phyloP scores from a whole-genome alignment of 139 green algal species.

The Dunaliella sp. region DNA sequence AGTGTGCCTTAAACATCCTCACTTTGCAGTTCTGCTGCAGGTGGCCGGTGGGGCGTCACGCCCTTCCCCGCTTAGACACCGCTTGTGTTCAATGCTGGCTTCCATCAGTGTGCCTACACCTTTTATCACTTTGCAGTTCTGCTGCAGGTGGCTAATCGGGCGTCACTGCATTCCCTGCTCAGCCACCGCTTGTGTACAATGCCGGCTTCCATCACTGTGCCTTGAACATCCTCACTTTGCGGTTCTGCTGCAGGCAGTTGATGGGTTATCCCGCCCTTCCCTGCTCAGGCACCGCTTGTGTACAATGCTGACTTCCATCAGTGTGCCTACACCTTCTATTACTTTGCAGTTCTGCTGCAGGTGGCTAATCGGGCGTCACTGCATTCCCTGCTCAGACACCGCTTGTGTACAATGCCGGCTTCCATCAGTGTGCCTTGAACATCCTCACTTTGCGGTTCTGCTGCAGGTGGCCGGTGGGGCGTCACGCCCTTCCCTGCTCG shows the following conservation, averaged over 20 bases:
- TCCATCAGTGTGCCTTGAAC: too few species aligned
- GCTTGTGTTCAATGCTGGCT: neutral
- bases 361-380: constrained; percentile 30
- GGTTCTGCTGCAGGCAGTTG: neutral
- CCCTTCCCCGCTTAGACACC: neutral
- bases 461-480: constrained; percentile 59
- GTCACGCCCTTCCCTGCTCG: constrained; percentile 64
- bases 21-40: neutral
- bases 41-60: neutral
- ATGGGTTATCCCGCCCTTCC: neutral
- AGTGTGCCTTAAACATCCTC: too few species aligned
- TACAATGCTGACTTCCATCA: neutral
- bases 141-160: neutral
- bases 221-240: too few species aligned
- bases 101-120: neutral
- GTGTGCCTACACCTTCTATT: neutral
- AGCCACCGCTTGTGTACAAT: too few species aligned
- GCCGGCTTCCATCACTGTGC: too few species aligned
- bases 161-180: too few species aligned
- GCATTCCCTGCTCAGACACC: too few species aligned
- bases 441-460: neutral
- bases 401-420: too few species aligned
- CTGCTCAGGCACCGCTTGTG: neutral
- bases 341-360: neutral
- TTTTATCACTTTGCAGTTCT: neutral